A percentile compares a stretch with the other conserved stretches of the same genome.
Conservation (phyloP, 2,329 filamentous ascomycete genomes). For the Aspergillus udagawae region DNA sequence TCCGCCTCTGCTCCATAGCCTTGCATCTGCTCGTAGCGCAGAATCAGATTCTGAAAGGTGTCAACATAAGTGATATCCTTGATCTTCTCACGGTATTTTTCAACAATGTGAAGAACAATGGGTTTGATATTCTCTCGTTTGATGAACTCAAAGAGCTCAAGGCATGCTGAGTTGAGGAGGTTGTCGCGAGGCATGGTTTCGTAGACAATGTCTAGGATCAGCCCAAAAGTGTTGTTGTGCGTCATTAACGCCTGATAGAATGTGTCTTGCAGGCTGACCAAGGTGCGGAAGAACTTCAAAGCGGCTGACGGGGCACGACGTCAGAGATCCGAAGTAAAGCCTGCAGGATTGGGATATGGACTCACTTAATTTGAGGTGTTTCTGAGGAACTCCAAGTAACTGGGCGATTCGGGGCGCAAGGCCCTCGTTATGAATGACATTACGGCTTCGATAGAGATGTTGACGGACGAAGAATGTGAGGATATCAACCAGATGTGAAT, state of each 20-base stretch:
- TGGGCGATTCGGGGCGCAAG: slow-evolving; percentile 76
- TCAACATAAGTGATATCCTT: slow-evolving; percentile 75
- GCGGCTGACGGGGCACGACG: slow-evolving; percentile 56
- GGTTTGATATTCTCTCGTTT: slow-evolving; percentile 77
- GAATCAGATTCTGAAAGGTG: slow-evolving; percentile 73
- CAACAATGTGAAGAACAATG: slow-evolving; percentile 77
- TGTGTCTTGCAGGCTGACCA: slow-evolving; percentile 81
- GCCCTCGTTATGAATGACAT: slow-evolving; percentile 77
- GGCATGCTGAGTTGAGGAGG: slow-evolving; percentile 83
- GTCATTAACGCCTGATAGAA: slow-evolving; percentile 85
- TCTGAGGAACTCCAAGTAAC: slow-evolving; percentile 77
- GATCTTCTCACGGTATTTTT: slow-evolving; percentile 75
- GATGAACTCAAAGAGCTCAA: slow-evolving; percentile 91
- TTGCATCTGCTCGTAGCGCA: slow-evolving; percentile 74
- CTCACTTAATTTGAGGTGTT: slow-evolving; percentile 85
- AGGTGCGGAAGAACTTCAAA: slow-evolving; percentile 87
- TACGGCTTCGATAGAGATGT: slow-evolving; percentile 80
- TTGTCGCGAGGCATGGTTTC: slow-evolving; percentile 90
- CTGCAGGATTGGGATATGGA: slow-evolving; percentile 8
- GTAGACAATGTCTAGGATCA: slow-evolving; percentile 78
- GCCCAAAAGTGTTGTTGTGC: slow-evolving; percentile 74
- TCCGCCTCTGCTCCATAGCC: slow-evolving; percentile 64
- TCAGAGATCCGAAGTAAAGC: background rate
- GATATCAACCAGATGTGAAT: slow-evolving; percentile 86
- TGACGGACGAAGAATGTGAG: slow-evolving; percentile 91